phyloP scores from a whole-genome alignment of 1,139 yeast genomes.

The Protomyces macrosporus region DNA sequence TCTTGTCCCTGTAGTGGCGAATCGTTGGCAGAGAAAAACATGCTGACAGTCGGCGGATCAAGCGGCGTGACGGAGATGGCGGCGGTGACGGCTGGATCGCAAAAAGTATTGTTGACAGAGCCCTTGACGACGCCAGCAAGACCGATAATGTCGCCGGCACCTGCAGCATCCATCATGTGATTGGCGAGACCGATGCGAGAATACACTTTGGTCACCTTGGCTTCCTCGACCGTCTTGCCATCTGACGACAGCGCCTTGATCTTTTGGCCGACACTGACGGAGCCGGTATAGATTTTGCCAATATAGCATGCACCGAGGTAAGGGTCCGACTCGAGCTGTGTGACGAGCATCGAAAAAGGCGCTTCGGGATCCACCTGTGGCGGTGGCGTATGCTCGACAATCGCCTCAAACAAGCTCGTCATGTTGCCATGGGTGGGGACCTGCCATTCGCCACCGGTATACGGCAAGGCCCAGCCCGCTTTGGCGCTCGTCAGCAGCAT shows the following conservation, averaged over 20 bases:
- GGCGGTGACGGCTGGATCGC: constrained; percentile 6
- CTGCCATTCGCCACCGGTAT: neutral
- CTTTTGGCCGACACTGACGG: constrained; percentile 8
- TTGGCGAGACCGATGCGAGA: constrained; percentile 20
- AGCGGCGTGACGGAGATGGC: constrained; percentile 17
- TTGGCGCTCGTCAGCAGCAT: constrained; percentile 20
- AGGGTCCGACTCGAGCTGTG: constrained; percentile 20
- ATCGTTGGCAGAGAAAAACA: constrained; percentile 23
- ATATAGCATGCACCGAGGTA: constrained; percentile 20
- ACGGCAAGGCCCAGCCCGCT: constrained; percentile 24
- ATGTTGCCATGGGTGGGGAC: constrained; percentile 4
- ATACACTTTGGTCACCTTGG: constrained; percentile 19
- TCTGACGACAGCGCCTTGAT: constrained; percentile 20
- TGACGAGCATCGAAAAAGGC: constrained; percentile 21
- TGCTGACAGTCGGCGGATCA: constrained; percentile 24
- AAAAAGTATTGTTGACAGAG: constrained; percentile 18
- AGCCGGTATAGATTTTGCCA: constrained; percentile 23
- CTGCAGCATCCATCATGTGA: constrained; percentile 15
- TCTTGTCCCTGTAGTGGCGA: constrained; percentile 24
- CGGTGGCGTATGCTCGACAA: constrained; percentile 13
- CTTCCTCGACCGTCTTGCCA: constrained; percentile 22
- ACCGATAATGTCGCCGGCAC: constrained; percentile 23
- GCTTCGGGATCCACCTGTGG: constrained; percentile 16
- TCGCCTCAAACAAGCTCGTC: constrained; percentile 22
- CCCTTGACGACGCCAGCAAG: constrained; percentile 22